Evolutionary conservation across 495 filamentous ascomycete genomes (phyloP), one percentile per base, ranked within the genome.

Genomic region (Cryomyces antarcticus): DNA sequence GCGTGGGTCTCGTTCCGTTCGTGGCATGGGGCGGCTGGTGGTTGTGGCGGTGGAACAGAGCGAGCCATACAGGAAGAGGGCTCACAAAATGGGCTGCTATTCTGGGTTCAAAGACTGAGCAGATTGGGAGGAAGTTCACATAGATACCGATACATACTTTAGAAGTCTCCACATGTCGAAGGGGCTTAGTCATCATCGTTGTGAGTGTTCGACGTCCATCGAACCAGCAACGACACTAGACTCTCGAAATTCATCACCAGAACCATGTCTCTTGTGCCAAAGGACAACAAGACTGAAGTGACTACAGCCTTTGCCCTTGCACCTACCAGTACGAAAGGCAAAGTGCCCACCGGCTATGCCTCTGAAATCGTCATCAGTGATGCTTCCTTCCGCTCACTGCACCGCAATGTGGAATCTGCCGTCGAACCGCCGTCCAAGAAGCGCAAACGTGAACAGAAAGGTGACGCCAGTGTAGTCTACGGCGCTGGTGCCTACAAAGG

Each of bases 281-380:
- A 2, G 17, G 17, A 24, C 1, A 24, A 24, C 17, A 24, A 24
- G 17, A 24, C 17, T 24, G 17, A 24, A 24, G 17, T 24, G 17
- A 24, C 17, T 2, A 24, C 17, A 24, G 17, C 17, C 17, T 24
- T 24, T 2, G 17, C 17, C 17, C 17, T 24, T 24, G 17, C 17
- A 24, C 17, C 17, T 24, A 24, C 17, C 17, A 24, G 17, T 2
- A 78, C 57, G 50, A 92, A 88, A 59, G 77, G 88, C 43, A 88
- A 89, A 47, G 78, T 96, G 2, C 76, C 92, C 7, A 94, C 92
- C 0, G 89, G 89, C 5, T 77, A 72, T 53, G 92, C 92, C 0
- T 70, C 86, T 48, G 88, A 96, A 60, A 77, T 78, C 1, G 84
- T 74, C 44, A 77, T 99, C 47, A 92, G 82, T 58, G 88, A 93